Conservation (phyloP, 164 flowering plant genomes). For the Buxus sempervirens region DNA sequence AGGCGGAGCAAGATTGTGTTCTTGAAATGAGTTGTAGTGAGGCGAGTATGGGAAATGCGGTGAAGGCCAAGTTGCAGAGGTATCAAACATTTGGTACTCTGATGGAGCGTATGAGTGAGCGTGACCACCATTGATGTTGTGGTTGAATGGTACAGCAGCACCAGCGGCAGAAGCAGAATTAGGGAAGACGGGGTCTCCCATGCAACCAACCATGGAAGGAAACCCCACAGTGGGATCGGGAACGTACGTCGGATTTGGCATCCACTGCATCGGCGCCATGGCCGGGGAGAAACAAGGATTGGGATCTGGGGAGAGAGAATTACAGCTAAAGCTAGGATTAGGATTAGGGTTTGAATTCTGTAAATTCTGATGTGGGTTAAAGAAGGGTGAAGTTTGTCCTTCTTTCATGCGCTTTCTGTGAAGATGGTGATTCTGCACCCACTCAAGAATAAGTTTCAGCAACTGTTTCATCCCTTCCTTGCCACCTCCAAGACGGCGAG, state of each 20-base stretch:
- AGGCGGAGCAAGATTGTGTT: slow-evolving; percentile 13
- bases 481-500: slow-evolving; percentile 69
- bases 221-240: slow-evolving; percentile 11
- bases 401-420: slow-evolving; percentile 44
- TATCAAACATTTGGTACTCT: slow-evolving; percentile 38
- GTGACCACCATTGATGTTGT: not conserved
- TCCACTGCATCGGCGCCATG: slow-evolving; percentile 19
- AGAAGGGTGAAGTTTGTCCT: slow-evolving; percentile 4
- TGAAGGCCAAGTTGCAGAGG: slow-evolving; percentile 32
- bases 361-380: slow-evolving; percentile 8
- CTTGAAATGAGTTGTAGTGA: slow-evolving; percentile 26
- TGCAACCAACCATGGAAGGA: slow-evolving; percentile 32
- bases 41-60: slow-evolving; percentile 15
- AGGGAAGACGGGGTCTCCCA: slow-evolving; percentile 22
- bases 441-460: slow-evolving; percentile 76
- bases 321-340: slow-evolving; percentile 10
- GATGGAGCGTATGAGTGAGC: slow-evolving; percentile 4
- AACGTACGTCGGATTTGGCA: slow-evolving; percentile 14
- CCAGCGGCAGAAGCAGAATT: not conserved
- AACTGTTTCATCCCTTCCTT: slow-evolving; percentile 79
- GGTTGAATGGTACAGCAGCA: not conserved
- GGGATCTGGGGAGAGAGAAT: slow-evolving; percentile 13
- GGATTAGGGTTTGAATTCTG: slow-evolving; percentile 24
- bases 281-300: slow-evolving; percentile 17
- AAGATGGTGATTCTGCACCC: slow-evolving; percentile 84